Base-by-base conservation (phyloP, 441 rosid genomes). In the Pelargonium australe region DNA sequence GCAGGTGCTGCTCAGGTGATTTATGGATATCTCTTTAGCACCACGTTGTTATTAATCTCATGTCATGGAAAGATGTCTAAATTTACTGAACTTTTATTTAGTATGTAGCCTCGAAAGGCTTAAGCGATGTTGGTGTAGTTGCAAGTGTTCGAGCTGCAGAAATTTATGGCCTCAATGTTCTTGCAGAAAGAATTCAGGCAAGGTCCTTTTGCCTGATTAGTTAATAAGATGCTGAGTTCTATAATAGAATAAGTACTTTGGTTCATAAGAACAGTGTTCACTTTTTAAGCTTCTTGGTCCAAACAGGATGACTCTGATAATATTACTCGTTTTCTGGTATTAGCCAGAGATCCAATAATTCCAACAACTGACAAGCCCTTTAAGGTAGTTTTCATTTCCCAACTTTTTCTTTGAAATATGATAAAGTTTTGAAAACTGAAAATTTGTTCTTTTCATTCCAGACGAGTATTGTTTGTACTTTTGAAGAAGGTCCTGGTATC, bases 131-230 rank as follows among this genome's bases (percentile, higher is more conserved):
- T 47, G 98, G 93, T 19, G 99, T 96, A 63, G 73, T 95, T 25
- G 98, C 99, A 31, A 92, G 99, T 80, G 82, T 87, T 70, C 85
- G 89, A 62, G 99, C 99, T 65, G 98, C 98, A 67, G 79, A 84
- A 76, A 82, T 95, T 45, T 92, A 95, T 45, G 97, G 96, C 66
- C 91, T 95, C 2, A 76, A 87, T 76, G 80, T 95, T 78, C 87
- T 95, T 66, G 86, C 84, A 4, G 85, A 89, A 70, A 89, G 88
- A 51, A 71, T 92, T 63, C 99, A 95, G 86, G 99, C 80, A 74
- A 80, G 58, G n/a, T 51, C 58, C 19, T 23, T 23, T n/a, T n/a
- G n/a, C n/a, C n/a, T n/a, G 0, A 23, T 0, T 23, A 23, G 25
- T 23, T 23, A 23, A 0, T 23, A 23, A 23, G 25, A 23, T 23